Evolutionary conservation across 305 asterid genomes (phyloP).

Genomic region (Solanum hybrid): DNA sequence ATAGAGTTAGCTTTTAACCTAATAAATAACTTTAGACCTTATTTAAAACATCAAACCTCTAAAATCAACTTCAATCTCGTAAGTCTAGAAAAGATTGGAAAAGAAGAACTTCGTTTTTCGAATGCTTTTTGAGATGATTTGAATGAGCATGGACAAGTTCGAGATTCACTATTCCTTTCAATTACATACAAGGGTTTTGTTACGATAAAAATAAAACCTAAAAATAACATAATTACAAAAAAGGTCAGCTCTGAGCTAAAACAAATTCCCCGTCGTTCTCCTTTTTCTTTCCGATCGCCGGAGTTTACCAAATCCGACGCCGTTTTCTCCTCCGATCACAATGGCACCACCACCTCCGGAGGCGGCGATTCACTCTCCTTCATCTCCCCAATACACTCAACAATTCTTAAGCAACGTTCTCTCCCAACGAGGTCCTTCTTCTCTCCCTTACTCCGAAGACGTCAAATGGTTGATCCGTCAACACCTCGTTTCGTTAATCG

Average conservation of each 20-base stretch:
- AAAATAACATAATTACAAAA: neutral
- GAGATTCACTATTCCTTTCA: neutral
- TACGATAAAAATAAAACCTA: neutral
- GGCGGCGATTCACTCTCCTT: neutral
- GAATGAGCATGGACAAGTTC: neutral
- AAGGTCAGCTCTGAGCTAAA: neutral
- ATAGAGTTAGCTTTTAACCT: neutral
- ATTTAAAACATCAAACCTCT: neutral
- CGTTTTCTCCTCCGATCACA: neutral
- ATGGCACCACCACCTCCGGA: neutral
- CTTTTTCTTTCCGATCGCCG: neutral
- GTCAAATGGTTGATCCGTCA: constrained; percentile 82
- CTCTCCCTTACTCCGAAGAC: constrained; percentile 72
- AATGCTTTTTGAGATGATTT: neutral
- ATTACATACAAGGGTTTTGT: neutral
- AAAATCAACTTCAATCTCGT: neutral
- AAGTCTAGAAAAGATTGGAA: accelerated
- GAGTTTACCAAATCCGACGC: neutral
- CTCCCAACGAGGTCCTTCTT: constrained; percentile 68
- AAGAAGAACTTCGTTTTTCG: accelerated
- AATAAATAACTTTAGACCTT: neutral
- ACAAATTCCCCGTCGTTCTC: neutral
- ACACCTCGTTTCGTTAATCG: constrained; percentile 57
- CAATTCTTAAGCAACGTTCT: constrained; percentile 77
- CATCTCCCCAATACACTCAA: constrained; percentile 36